Base-by-base conservation (phyloP, 257 asterid genomes). In the Oldenlandia corymbosa region DNA sequence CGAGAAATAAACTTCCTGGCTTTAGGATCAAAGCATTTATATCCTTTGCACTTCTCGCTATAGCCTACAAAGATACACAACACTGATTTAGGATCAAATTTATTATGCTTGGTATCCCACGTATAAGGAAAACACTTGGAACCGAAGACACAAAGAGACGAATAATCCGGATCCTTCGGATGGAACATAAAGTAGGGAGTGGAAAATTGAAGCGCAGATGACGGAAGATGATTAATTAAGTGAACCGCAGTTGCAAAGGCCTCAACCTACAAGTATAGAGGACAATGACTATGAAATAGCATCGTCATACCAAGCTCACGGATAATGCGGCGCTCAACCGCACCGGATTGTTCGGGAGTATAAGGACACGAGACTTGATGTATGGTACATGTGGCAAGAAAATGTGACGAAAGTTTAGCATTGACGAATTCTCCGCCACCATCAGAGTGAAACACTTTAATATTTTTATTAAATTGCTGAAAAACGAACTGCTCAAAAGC, bases 321-420 rank as follows among this genome's bases (percentile, higher is more conserved):
- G 5, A 57, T 57, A 10, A 13, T 30, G 0, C 43, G 20, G 8
- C 62, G 14, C 18, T 57, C 62, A 57, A 57, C 42, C 10, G 17
- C 17, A 3, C 60, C 34, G 12, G 60, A 24, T 27, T 54, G 60
- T 54, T 54, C 60, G 3, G 60, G 36, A 54, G 60, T 54, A 27
- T 54, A 28, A 3, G 60, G 60, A 54, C 60, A 26, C 18, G 60
- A 24, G 20, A 41, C 2, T 2, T 41, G 46, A 5, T 41, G 46
- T 2, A 41, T 10, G 5, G 14, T 41, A 5, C 46, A 9, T 41
- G 2, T 23, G 14, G 32, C 36, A 11, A 53, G 14, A 16, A 28
- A 53, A 28, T 53, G 59, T 1, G 32, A 4, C 14, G 32, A 0
- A 16, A 28, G 26, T 34, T 2, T 5, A 5, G 32, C 5, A 18